These are phyloP conservation scores for Drechslerella coelobrocha DNA, from an alignment of 2,329 filamentous ascomycete species.

Conservation along the genomic window DNA sequence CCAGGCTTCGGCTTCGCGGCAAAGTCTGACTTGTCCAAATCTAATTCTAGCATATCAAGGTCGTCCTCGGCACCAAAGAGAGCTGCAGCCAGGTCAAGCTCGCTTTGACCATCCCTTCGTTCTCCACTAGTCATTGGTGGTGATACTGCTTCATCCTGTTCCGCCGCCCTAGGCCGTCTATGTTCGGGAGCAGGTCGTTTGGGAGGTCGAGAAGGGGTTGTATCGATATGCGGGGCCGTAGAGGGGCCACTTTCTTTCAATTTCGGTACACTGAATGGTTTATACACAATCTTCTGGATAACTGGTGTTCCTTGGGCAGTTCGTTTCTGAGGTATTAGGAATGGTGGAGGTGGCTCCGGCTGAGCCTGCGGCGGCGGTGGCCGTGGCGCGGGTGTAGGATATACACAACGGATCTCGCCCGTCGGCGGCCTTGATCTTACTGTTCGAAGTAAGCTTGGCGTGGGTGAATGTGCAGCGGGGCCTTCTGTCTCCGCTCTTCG, in stretches of 20 bases:
- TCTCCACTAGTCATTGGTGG: neutral
- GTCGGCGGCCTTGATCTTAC: constrained; percentile 27
- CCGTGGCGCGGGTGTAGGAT: constrained; percentile 16
- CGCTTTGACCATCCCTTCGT: neutral
- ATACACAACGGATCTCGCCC: constrained; percentile 20
- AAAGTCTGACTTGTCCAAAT: constrained; percentile 35
- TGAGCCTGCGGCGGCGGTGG: neutral
- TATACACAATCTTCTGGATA: constrained; percentile 35
- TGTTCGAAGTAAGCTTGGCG: constrained; percentile 25
- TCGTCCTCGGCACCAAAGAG: constrained; percentile 25
- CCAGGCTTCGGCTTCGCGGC: constrained; percentile 17
- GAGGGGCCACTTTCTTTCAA: neutral
- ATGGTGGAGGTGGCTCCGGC: constrained; percentile 6
- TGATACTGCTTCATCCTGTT: neutral
- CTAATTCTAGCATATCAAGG: constrained; percentile 32
- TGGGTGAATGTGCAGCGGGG: constrained; percentile 15
- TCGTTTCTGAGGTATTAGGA: constrained; percentile 37
- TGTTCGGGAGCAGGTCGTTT: neutral
- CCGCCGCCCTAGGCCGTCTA: neutral
- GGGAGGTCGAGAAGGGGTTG: constrained; percentile 3
- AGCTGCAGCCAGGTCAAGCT: constrained; percentile 14
- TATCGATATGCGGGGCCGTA: neutral
- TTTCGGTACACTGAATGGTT: constrained; percentile 34
- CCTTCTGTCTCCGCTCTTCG: constrained; percentile 7
- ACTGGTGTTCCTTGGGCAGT: constrained; percentile 19